Evolutionary conservation across 1,284 basidiomycete genomes (phyloP), one percentile per base, ranked within the genome.

Genomic region (Austroboletus novae-zelandiae): DNA sequence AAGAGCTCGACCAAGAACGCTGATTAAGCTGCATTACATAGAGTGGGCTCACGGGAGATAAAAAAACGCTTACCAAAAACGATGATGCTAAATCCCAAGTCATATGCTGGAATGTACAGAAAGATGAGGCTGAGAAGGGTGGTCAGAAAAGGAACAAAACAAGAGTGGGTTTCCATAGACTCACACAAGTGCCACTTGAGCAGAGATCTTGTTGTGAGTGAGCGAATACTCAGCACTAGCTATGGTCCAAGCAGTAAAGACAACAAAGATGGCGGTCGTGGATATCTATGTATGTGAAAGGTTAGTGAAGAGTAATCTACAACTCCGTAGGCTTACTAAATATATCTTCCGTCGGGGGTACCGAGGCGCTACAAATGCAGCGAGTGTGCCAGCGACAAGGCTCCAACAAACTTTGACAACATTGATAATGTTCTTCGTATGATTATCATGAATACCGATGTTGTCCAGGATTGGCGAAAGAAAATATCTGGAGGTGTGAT

Each of bases 1-100:
- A 57, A 57, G 2, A 57, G 32, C 10, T 57, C 56, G 1, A 55
- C 44, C 56, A 57, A 43, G 43, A 43, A 54, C n/a, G 55, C 55
- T 57, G 39, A 3, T 13, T 13, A 1, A 27, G 9, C 14, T 10
- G 14, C 5, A 2, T 3, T 13, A 27, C 15, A 27, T 18, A n/a
- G 6, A 35, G 29, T 11, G 34, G 14, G 9, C n/a, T 35, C 14
- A 27, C 2, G 20, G 20, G 20, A 23, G n/a, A 35, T 35, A n/a
- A 11, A 9, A n/a, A 37, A n/a, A 18, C 9, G 10, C 39, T 27
- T 5, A 40, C 39, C 11, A 13, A 25, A n/a, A 14, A 14, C 7
- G 10, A 40, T 14, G 25, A n/a, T 7, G 10, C 11, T 27, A 14
- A 25, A 27, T 23, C 14, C 39, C 13, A 40, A 5, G 25, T 40